Evolutionary conservation across 441 rosid genomes (phyloP), one percentile per base, ranked within the genome.

Genomic region (Syzygium malaccense): DNA sequence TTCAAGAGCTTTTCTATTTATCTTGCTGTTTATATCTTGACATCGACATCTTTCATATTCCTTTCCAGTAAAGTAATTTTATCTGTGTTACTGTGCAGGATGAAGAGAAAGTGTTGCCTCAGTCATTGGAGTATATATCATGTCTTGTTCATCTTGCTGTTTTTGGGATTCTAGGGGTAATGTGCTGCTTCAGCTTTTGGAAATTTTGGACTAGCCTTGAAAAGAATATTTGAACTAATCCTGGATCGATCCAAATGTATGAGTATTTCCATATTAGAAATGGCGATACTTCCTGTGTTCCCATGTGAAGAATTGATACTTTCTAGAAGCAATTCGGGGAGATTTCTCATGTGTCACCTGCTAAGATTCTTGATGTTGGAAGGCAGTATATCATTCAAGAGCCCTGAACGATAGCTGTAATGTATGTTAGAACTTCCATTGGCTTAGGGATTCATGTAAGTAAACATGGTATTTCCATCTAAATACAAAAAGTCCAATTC

Each of bases 101-200:
- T 55, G 89, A 91, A 88, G 92, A 90, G 89, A 51, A 45, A 53
- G 88, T 87, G 62, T 90, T 96, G 90, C 93, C 96, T 51, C 91
- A 89, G 57, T 90, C 91, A 54, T 88, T 93, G 92, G 98, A 96
- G 85, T 96, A 95, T 87, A 79, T 91, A 45, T 93, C 95, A 2
- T 96, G 93, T 78, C 95, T 96, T 32, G 48, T 94, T 87, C 94
- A 96, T 94, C 92, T 97, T 88, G 95, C 99, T 71, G 92, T 94
- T 91, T 96, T 96, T 88, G 99, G 98, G 85, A 96, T 97, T 93
- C 95, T 96, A 55, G 98, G 99, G 96, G 99, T 97, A 94, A 91
- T 60, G 45, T 80, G 32, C 25, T 32, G 85, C 85, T 85, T 83
- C 75, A 57, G 25, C 57, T 85, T 88, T 53, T 58, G 66, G 37